phyloP scores from a whole-genome alignment of 2,329 filamentous ascomycete genomes.

The Paramyrothecium sp. region DNA sequence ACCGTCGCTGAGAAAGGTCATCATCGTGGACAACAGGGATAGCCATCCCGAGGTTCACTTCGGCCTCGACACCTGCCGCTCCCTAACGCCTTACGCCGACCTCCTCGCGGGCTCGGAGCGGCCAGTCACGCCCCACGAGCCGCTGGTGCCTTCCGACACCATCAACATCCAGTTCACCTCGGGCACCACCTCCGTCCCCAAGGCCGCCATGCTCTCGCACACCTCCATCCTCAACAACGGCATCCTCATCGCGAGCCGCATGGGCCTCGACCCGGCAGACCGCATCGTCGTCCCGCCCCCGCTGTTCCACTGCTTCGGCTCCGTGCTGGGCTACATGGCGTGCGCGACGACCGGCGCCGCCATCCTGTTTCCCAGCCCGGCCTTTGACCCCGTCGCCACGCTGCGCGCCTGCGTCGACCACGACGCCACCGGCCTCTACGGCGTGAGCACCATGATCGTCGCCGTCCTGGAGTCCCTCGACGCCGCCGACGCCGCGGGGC shows the following conservation, averaged over 20 bases:
- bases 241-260: slow-evolving; percentile 75
- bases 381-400: slow-evolving; percentile 77
- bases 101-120: slow-evolving; percentile 34
- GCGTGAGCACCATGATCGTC: slow-evolving; percentile 93
- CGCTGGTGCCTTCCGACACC: slow-evolving; percentile 62
- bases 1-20: slow-evolving; percentile 67
- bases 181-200: slow-evolving; percentile 87
- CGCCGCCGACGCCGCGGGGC: slow-evolving; percentile 22
- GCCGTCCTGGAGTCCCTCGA: slow-evolving; percentile 78
- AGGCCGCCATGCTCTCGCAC: slow-evolving; percentile 88
- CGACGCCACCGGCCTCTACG: slow-evolving; percentile 69
- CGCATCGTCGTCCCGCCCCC: slow-evolving; percentile 83
- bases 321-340: slow-evolving; percentile 92
- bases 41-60: slow-evolving; percentile 44
- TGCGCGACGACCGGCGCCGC: slow-evolving; percentile 76
- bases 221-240: slow-evolving; percentile 91
- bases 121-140: slow-evolving; percentile 39
- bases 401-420: slow-evolving; percentile 56
- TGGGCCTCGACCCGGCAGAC: slow-evolving; percentile 75
- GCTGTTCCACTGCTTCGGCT: slow-evolving; percentile 88
- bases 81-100: slow-evolving; percentile 43
- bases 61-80: slow-evolving; percentile 35
- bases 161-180: slow-evolving; percentile 97
- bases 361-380: slow-evolving; percentile 83
- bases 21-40: slow-evolving; percentile 75